Conservation (phyloP, 352 stramenopile species). For the Globisporangium canariense region DNA sequence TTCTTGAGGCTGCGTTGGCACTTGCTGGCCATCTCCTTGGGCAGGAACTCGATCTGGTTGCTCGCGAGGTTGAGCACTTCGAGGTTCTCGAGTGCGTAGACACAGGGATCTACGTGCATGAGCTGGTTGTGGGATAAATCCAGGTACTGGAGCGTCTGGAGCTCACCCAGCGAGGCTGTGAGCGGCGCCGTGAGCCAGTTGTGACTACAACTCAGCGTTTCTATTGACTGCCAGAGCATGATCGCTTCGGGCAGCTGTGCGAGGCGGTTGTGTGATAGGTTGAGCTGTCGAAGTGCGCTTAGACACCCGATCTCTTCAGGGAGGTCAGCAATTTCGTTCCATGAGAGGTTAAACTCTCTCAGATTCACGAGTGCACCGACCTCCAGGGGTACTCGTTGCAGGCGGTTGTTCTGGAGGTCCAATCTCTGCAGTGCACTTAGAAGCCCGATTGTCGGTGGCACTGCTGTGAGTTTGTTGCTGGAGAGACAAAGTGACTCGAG, state of each 20-base stretch:
- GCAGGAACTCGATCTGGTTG: slow-evolving; percentile 49
- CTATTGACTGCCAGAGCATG: slow-evolving; percentile 39
- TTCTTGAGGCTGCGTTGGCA: slow-evolving; percentile 34
- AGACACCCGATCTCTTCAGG: slow-evolving; percentile 66
- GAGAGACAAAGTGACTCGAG: slow-evolving; percentile 39
- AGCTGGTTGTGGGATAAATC: slow-evolving; percentile 60
- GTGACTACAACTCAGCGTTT: slow-evolving; percentile 40
- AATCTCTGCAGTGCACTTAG: slow-evolving; percentile 30
- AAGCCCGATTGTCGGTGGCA: slow-evolving; percentile 47
- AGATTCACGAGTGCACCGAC: slow-evolving; percentile 49
- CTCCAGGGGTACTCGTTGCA: slow-evolving; percentile 45
- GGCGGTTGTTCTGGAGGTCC: slow-evolving; percentile 36
- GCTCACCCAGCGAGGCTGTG: slow-evolving; percentile 23
- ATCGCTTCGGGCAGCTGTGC: slow-evolving; percentile 41
- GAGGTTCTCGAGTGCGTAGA: slow-evolving; percentile 44
- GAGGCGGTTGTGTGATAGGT: slow-evolving; percentile 59
- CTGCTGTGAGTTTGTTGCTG: slow-evolving; percentile 36
- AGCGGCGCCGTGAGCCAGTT: slow-evolving; percentile 45
- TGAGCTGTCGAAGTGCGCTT: slow-evolving; percentile 28
- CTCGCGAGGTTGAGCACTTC: slow-evolving; percentile 51
- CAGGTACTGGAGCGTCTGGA: slow-evolving; percentile 44
- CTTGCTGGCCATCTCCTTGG: slow-evolving; percentile 25
- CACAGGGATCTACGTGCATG: slow-evolving; percentile 36
- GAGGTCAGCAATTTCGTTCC: slow-evolving; percentile 50
- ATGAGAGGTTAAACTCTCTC: slow-evolving; percentile 46